These are phyloP conservation scores for Magnaporthiopsis poae DNA, from an alignment of 2,329 filamentous ascomycete species.

Conservation along the genomic window DNA sequence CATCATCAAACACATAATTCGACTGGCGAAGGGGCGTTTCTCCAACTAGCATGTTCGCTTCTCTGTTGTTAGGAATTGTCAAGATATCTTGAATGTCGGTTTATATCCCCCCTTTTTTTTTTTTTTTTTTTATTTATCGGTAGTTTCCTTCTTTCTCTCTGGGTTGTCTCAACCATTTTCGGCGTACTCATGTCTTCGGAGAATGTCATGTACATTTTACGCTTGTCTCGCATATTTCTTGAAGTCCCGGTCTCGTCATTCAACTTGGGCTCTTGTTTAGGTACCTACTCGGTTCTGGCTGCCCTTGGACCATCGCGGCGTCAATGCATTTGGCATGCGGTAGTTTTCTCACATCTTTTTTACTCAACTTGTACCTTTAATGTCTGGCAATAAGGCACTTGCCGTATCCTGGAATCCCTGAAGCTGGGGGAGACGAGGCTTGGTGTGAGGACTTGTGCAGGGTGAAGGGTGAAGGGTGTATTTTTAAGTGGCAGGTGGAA, in stretches of 20 bases:
- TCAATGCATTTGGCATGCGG: not conserved
- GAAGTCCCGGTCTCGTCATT: not conserved
- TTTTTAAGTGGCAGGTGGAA: not conserved
- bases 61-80: not conserved
- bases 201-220: not conserved
- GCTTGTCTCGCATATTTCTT: not conserved
- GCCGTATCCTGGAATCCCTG: not conserved
- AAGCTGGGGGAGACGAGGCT: not conserved
- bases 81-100: not conserved
- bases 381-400: not conserved
- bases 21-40: not conserved
- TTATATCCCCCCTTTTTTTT: not conserved
- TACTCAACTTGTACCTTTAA: not conserved
- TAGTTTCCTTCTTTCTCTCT: not conserved
- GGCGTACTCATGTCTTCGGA: not conserved
- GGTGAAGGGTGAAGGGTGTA: not conserved
- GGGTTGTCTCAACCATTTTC: not conserved
- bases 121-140: too few species aligned
- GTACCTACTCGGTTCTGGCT: too few species aligned
- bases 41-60: not conserved
- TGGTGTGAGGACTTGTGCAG: not conserved
- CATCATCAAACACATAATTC: not conserved
- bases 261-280: not conserved
- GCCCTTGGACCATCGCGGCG: not conserved
- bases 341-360: not conserved